A percentile compares a stretch with the other conserved stretches of the same genome.
phyloP scores from a whole-genome alignment of 2,329 filamentous ascomycete genomes.

The Colletotrichum scovillei region DNA sequence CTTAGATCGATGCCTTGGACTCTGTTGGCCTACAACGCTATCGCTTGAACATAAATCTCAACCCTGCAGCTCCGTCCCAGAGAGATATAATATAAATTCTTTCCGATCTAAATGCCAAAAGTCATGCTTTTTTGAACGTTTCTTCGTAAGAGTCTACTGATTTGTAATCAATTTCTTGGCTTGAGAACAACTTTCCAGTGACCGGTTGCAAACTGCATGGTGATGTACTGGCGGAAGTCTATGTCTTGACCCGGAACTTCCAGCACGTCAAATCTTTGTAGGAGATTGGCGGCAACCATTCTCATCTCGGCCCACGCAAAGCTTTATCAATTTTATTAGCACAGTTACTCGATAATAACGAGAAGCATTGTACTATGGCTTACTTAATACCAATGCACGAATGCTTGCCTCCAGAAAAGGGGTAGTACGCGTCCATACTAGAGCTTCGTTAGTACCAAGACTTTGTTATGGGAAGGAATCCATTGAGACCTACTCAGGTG shows the following conservation, averaged over 20 bases:
- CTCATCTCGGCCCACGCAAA: constrained; percentile 42
- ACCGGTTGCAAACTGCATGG: constrained; percentile 40
- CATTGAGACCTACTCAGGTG: constrained; percentile 14
- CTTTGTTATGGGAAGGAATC: too few relatives aligned
- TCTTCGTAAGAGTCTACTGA: background rate
- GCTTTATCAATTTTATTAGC: constrained; percentile 11
- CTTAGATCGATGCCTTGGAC: background rate
- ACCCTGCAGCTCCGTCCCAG: background rate
- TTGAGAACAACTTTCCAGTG: constrained; percentile 48
- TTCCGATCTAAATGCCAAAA: background rate
- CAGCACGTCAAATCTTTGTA: constrained; percentile 39
- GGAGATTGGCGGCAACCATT: constrained; percentile 39
- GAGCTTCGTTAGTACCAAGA: background rate
- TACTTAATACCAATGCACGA: constrained; percentile 42
- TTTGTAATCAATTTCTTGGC: constrained; percentile 34
- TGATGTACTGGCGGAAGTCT: constrained; percentile 41
- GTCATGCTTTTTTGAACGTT: background rate
- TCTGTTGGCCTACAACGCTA: background rate
- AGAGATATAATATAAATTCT: accelerated
- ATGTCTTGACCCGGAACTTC: constrained; percentile 39
- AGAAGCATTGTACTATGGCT: background rate
- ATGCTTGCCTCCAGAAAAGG: constrained; percentile 39
- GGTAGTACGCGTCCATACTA: constrained; percentile 33
- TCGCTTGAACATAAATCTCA: background rate
- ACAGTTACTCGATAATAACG: accelerated